phyloP scores from a whole-genome alignment of 169 alveolate genomes.

The Babesia microti region DNA sequence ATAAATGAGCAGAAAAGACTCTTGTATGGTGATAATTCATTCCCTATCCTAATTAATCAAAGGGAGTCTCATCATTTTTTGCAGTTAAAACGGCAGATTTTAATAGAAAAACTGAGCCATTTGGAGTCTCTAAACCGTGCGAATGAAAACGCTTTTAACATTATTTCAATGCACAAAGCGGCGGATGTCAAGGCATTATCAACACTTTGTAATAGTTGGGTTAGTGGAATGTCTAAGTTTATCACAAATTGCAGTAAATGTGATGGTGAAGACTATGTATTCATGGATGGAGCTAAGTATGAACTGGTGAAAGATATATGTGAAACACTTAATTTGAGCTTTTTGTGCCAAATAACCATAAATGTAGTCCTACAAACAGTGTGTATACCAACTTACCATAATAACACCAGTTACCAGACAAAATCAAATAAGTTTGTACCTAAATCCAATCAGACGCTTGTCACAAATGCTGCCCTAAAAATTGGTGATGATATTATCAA shows the following conservation, averaged over 20 bases:
- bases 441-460: slow-evolving; percentile 48
- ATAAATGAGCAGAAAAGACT: slow-evolving; percentile 43
- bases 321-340: slow-evolving; percentile 7
- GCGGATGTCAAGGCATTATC: slow-evolving; percentile 33
- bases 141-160: slow-evolving; percentile 34
- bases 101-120: slow-evolving; percentile 47
- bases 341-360: slow-evolving; percentile 39
- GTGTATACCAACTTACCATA: slow-evolving; percentile 52
- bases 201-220: slow-evolving; percentile 33
- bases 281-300: slow-evolving; percentile 25
- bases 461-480: slow-evolving; percentile 53
- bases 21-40: slow-evolving; percentile 45
- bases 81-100: slow-evolving; percentile 46
- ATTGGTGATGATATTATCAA: slow-evolving; percentile 60
- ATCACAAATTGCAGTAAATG: slow-evolving; percentile 21
- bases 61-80: neutral
- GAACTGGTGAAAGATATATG: slow-evolving; percentile 18
- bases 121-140: slow-evolving; percentile 38
- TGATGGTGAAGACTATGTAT: slow-evolving; percentile 15
- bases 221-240: slow-evolving; percentile 24
- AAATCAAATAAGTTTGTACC: slow-evolving; percentile 37
- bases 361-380: slow-evolving; percentile 50
- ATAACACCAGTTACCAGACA: slow-evolving; percentile 38
- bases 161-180: slow-evolving; percentile 29
- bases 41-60: slow-evolving; percentile 35